These are phyloP conservation scores for Picochlorum costavermella DNA, from an alignment of 139 green algal species.

Conservation along the genomic window DNA sequence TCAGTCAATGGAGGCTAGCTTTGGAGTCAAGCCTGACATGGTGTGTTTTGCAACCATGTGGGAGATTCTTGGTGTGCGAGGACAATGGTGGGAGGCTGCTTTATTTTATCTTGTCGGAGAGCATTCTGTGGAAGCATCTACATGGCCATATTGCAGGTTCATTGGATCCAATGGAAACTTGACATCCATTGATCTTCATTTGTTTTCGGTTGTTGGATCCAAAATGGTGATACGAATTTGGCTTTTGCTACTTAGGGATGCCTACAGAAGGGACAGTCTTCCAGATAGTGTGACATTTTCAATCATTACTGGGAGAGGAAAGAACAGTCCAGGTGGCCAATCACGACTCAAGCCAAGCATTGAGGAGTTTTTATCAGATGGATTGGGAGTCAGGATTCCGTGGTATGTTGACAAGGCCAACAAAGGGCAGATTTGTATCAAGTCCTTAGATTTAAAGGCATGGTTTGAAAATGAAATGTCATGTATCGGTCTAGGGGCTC, in stretches of 20 bases:
- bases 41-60: conserved; percentile 17
- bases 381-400: conserved; percentile 11
- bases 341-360: conserved; percentile 17
- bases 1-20: neutral
- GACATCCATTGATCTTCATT: conserved; percentile 19
- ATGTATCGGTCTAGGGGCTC: no score
- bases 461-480: no score
- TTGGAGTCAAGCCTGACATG: conserved; percentile 8
- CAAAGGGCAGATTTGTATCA: conserved; percentile 5
- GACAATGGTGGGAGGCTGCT: conserved; percentile 10
- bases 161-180: neutral
- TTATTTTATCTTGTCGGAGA: conserved; percentile 4
- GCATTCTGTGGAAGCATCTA: neutral
- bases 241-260: conserved; percentile 18
- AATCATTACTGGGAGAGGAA: conserved; percentile 23
- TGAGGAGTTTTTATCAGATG: conserved; percentile 11
- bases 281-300: neutral
- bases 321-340: conserved; percentile 18
- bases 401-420: neutral
- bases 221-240: conserved; percentile 20
- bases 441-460: no score
- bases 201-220: conserved; percentile 6
- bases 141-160: neutral
- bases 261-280: neutral
- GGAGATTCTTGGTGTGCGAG: conserved; percentile 7